Conservation (phyloP, 768 basidiomycete genomes). For the Amanita molliuscula region DNA sequence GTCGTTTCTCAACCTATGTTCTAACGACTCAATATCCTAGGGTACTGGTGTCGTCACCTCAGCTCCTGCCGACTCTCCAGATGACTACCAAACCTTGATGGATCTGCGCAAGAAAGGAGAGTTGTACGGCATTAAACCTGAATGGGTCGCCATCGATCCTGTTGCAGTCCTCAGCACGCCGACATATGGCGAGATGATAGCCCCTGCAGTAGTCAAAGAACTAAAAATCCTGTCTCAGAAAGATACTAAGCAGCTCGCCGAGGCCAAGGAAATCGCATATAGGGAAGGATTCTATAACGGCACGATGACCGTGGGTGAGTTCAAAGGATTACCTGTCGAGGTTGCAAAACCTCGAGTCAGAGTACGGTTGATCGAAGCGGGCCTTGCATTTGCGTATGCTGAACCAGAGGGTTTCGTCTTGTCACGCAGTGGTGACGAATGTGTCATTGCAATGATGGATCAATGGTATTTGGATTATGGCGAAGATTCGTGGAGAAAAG, state of each 20-base stretch:
- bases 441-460: slow-evolving; percentile 95
- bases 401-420: slow-evolving; percentile 91
- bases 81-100: slow-evolving; percentile 83
- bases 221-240: slow-evolving; percentile 94
- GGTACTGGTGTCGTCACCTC: slow-evolving; percentile 98
- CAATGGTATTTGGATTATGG: slow-evolving; percentile 99
- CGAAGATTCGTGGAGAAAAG: slow-evolving; percentile 77
- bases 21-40: slow-evolving; percentile 21
- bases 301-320: slow-evolving; percentile 85
- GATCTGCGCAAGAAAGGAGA: slow-evolving; percentile 95
- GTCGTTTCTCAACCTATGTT: not conserved
- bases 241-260: slow-evolving; percentile 85
- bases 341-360: slow-evolving; percentile 89
- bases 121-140: slow-evolving; percentile 88
- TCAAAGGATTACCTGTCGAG: slow-evolving; percentile 79
- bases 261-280: slow-evolving; percentile 96
- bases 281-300: slow-evolving; percentile 98
- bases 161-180: slow-evolving; percentile 84
- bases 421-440: slow-evolving; percentile 90
- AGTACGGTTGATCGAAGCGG: slow-evolving; percentile 67
- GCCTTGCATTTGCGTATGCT: slow-evolving; percentile 82
- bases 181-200: slow-evolving; percentile 87
- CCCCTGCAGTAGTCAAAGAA: slow-evolving; percentile 73
- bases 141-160: slow-evolving; percentile 79
- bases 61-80: slow-evolving; percentile 96